Base-by-base conservation (phyloP, 148 eudicot species). In the Simmondsia chinensis region DNA sequence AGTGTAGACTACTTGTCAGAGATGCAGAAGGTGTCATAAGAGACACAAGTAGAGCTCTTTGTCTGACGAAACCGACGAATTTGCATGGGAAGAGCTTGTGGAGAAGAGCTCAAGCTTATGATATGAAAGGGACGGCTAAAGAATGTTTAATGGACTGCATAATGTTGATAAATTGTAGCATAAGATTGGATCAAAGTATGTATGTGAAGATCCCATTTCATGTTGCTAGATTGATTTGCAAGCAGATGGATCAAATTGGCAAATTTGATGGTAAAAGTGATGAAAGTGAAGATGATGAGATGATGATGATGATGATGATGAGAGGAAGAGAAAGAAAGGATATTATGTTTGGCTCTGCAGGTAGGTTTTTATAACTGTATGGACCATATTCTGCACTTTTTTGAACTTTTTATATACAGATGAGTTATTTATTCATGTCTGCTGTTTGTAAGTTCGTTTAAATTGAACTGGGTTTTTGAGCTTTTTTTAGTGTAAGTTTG, bases 31-130 rank as follows among this genome's bases (percentile, higher is more conserved):
- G 49, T 9, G 73, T 71, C 40, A 78, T 82, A 19, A 70, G 86
- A 20, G 82, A 82, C 50, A 43, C 82, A 33, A 82, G 86, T 0
- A 52, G 76, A 33, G 93, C 93, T 38, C 77, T 82, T 45, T 74
- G 73, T 36, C 50, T 82, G 23, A 59, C 70, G 7, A 48, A n/a
- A 21, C 82, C 79, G 28, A 48, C 66, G n/a, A 72, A 78, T 7
- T 69, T 73, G 7, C 85, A 82, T 34, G 11, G 61, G 20, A 82
- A 66, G 43, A 78, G 93, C 54, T 68, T 82, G 6, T 82, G 93
- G 93, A 78, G 78, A 49, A 69, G 93, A 56, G 72, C 85, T 45
- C 82, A 74, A 55, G 93, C 93, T 9, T 82, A 78, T 65, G 85
- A 82, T 53, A 69, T 72, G 60, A 78, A 75, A 68, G 82, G 86